These are phyloP conservation scores for Aureobasidium melanogenum DNA, from an alignment of 2,329 filamentous ascomycete genomes.

Conservation along the genomic window DNA sequence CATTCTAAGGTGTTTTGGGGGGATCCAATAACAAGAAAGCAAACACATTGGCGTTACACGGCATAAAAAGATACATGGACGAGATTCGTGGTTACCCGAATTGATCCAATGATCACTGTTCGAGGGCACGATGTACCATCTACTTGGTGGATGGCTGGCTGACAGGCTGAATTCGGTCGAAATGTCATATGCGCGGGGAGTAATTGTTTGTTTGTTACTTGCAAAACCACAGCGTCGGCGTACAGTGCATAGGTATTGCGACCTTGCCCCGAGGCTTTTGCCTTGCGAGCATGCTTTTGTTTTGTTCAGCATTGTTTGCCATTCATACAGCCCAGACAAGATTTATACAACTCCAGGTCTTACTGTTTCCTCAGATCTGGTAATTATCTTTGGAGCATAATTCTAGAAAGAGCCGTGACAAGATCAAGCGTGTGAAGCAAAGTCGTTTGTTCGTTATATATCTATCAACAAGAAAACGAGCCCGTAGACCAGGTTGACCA, in stretches of 20 bases:
- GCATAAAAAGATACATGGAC: background rate
- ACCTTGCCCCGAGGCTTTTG: background rate
- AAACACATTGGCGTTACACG: conserved; percentile 1
- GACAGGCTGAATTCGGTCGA: background rate
- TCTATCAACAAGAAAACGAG: background rate
- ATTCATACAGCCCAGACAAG: background rate
- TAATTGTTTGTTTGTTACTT: background rate
- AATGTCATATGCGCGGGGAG: background rate
- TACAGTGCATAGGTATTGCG: background rate
- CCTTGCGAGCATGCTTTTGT: background rate
- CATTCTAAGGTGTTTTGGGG: conserved; percentile 1
- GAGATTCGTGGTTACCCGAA: background rate
- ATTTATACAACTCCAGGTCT: background rate
- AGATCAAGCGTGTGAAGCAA: background rate
- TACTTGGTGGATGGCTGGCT: background rate
- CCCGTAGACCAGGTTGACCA: background rate
- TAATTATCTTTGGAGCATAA: background rate
- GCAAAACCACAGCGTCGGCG: background rate
- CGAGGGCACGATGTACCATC: background rate
- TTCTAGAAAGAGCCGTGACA: too few relatives aligned
- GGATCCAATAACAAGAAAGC: background rate
- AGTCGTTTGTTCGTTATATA: background rate
- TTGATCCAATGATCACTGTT: background rate
- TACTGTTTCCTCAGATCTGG: background rate
- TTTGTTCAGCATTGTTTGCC: background rate